A percentile compares a stretch with the other conserved stretches of the same genome.
These are phyloP conservation scores for Coniferiporia weirii DNA, from an alignment of 1,284 basidiomycete genomes.

Conservation along the genomic window DNA sequence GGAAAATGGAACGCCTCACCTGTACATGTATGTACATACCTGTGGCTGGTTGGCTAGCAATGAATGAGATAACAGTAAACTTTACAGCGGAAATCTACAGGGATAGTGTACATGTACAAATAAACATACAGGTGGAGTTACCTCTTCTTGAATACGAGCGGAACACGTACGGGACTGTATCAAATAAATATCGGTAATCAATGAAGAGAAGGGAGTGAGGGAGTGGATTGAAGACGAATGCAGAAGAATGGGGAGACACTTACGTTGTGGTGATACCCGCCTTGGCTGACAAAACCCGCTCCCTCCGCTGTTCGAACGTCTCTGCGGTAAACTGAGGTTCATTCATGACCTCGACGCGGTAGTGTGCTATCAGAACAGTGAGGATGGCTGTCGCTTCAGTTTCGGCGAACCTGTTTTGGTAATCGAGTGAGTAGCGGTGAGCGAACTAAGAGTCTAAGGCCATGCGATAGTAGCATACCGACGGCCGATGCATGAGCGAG, in stretches of 20 bases:
- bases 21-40: too few relatives aligned
- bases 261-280: slow-evolving; percentile 25
- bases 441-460: background rate
- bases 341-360: slow-evolving; percentile 23
- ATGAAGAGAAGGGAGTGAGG: background rate
- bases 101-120: too few relatives aligned
- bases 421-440: background rate
- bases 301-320: slow-evolving; percentile 27
- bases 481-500: slow-evolving; percentile 18
- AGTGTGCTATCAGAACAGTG: slow-evolving; percentile 11
- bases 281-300: slow-evolving; percentile 23
- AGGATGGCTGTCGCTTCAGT: slow-evolving; percentile 15
- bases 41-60: too few relatives aligned
- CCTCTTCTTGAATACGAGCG: slow-evolving; percentile 14
- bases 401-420: slow-evolving; percentile 12
- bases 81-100: too few relatives aligned
- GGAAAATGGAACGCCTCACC: too few relatives aligned
- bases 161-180: slow-evolving; percentile 15
- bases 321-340: slow-evolving; percentile 29
- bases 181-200: background rate
- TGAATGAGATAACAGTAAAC: too few relatives aligned
- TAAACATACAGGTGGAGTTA: too few relatives aligned
- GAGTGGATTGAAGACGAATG: background rate
- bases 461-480: slow-evolving; percentile 5
- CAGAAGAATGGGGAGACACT: slow-evolving; percentile 18